These are phyloP conservation scores for Dictyostelium purpureum DNA, from an alignment of 78 protist species.

Conservation along the genomic window DNA sequence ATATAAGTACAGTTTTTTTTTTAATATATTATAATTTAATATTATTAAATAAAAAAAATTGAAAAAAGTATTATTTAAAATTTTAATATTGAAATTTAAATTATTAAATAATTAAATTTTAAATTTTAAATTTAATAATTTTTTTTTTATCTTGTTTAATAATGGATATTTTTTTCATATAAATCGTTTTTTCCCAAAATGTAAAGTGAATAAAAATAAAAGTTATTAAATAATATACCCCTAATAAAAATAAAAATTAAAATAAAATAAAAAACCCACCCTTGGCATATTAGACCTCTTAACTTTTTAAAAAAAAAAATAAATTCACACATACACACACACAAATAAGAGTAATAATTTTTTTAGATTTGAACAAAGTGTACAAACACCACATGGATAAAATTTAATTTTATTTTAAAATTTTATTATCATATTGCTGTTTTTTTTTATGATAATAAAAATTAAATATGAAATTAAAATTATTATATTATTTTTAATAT, in stretches of 20 bases:
- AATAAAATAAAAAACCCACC: neutral
- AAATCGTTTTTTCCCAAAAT: neutral
- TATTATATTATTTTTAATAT: too few species aligned
- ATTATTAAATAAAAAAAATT: neutral
- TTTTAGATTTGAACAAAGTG: too few species aligned
- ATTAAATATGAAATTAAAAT: neutral
- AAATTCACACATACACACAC: too few species aligned
- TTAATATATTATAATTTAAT: neutral
- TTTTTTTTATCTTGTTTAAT: neutral
- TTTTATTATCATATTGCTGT: too few species aligned
- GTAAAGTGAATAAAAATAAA: neutral
- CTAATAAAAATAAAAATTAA: neutral
- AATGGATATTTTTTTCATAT: neutral
- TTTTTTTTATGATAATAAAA: neutral
- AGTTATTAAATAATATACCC: too few species aligned
- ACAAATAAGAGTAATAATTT: too few species aligned
- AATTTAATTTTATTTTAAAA: too few species aligned
- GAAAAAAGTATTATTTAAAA: neutral
- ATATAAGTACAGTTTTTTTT: neutral
- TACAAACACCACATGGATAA: too few species aligned
- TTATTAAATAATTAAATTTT: too few species aligned
- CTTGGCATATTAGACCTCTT: neutral
- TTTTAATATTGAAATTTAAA: neutral
- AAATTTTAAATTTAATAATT: neutral
- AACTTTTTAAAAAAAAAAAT: neutral